These are phyloP conservation scores for Blastocystis sp. DNA, from an alignment of 352 stramenopile genomes.

Conservation along the genomic window DNA sequence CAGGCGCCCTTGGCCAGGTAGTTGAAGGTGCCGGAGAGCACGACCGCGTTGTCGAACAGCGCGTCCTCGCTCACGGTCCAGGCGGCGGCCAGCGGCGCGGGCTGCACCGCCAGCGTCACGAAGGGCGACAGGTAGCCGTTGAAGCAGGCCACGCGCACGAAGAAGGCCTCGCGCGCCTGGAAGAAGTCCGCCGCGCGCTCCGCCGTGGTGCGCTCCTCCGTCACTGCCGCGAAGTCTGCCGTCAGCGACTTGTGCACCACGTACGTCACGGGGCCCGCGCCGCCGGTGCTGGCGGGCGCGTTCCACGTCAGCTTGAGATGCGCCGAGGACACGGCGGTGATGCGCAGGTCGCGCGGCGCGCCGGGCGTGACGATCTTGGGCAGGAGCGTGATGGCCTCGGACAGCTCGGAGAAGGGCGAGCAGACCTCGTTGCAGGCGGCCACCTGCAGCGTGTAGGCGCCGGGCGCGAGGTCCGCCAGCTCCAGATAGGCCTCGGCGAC, in stretches of 20 bases:
- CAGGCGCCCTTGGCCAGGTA: conserved; percentile 18
- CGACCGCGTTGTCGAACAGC: conserved; percentile 12
- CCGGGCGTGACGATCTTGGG: neutral
- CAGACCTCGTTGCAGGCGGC: neutral
- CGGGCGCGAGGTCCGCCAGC: neutral
- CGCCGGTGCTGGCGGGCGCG: neutral
- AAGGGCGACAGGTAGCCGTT: conserved; percentile 27
- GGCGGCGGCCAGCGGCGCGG: neutral
- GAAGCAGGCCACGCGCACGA: conserved; percentile 20
- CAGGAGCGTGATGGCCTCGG: neutral
- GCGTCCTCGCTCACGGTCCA: conserved; percentile 5
- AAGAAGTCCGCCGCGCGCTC: neutral
- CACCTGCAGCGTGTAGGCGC: neutral
- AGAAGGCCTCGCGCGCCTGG: neutral
- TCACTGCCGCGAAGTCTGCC: neutral
- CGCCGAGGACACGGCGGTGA: neutral
- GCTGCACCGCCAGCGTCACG: neutral
- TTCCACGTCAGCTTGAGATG: neutral
- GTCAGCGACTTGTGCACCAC: neutral
- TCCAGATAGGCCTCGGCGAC: neutral
- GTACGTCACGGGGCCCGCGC: neutral
- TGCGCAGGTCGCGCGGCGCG: neutral
- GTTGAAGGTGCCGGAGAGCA: conserved; percentile 4
- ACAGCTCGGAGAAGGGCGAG: conserved; percentile 12
- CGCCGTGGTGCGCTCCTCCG: neutral